phyloP scores from a whole-genome alignment of 2,329 filamentous ascomycete species.

The Zasmidium cellare region DNA sequence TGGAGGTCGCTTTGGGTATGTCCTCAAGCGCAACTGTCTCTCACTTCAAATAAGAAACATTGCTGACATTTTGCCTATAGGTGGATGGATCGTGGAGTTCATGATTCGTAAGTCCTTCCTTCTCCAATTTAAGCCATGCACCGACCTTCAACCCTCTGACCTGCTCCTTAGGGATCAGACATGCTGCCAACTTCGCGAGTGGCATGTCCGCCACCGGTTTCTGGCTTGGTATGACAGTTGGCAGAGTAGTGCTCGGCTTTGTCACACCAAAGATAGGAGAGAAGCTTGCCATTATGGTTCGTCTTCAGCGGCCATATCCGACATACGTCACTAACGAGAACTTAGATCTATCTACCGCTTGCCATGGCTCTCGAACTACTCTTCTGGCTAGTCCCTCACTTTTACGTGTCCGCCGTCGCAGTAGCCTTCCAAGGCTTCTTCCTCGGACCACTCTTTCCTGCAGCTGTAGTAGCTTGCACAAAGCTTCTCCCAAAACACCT shows the following conservation, averaged over 20 bases:
- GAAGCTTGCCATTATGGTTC: conserved; percentile 54
- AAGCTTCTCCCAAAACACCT: conserved; percentile 71
- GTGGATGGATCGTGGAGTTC: conserved; percentile 82
- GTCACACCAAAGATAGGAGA: conserved; percentile 67
- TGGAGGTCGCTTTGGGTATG: conserved; percentile 66
- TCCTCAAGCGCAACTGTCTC: no score
- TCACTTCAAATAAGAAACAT: no score
- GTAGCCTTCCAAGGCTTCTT: conserved; percentile 76
- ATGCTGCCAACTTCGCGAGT: conserved; percentile 67
- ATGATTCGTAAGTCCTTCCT: conserved; percentile 66
- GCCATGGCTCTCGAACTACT: conserved; percentile 67
- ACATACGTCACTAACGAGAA: no score
- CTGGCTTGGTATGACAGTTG: conserved; percentile 79
- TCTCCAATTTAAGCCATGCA: not conserved
- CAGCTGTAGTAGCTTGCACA: conserved; percentile 69
- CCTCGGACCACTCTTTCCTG: conserved; percentile 76
- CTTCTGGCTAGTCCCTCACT: conserved; percentile 79
- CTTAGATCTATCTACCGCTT: conserved; percentile 61
- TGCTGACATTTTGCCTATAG: no score
- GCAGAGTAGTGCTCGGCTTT: conserved; percentile 72
- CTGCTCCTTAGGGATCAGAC: conserved; percentile 53
- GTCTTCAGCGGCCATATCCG: conserved; percentile 11
- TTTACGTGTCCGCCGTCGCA: conserved; percentile 71
- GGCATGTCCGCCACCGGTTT: conserved; percentile 78
- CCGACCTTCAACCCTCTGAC: no score